Percentiles rank a stretch among this genome's conserved stretches.
These are phyloP conservation scores for Flaveria trinervia DNA, from an alignment of 129 eudicot species.

Conservation along the genomic window DNA sequence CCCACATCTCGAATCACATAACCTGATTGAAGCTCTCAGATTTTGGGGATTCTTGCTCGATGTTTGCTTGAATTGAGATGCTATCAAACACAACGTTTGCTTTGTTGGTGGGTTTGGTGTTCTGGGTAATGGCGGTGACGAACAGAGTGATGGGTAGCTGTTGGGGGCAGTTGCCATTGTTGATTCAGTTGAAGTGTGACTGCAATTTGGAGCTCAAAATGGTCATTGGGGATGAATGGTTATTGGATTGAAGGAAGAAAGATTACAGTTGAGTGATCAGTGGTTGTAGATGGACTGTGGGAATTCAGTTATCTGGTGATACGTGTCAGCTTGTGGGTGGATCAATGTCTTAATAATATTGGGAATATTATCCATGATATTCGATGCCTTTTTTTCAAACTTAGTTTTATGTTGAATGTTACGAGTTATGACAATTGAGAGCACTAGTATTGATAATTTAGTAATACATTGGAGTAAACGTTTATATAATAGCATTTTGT, in stretches of 20 bases:
- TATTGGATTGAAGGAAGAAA: constrained; percentile 16
- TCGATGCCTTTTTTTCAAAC: no score
- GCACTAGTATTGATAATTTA: no score
- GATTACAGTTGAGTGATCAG: constrained; percentile 43
- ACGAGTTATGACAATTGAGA: no score
- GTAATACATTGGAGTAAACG: no score
- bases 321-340: constrained; percentile 45
- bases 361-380: no score
- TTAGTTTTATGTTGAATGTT: no score
- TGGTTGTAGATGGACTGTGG: constrained; percentile 40
- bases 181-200: neutral
- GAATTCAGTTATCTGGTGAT: constrained; percentile 37
- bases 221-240: constrained; percentile 24
- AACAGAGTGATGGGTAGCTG: constrained; percentile 63
- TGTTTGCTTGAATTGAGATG: constrained; percentile 38
- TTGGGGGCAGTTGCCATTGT: constrained; percentile 53
- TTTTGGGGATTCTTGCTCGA: constrained; percentile 24
- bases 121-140: constrained; percentile 58
- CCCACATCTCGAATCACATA: constrained; percentile 25
- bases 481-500: no score
- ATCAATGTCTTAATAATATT: neutral
- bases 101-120: constrained; percentile 19
- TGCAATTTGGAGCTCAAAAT: constrained; percentile 16
- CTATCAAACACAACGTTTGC: constrained; percentile 22
- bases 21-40: constrained; percentile 24